These are phyloP conservation scores for Pistacia vera DNA, from an alignment of 345 rosid species.

Conservation along the genomic window DNA sequence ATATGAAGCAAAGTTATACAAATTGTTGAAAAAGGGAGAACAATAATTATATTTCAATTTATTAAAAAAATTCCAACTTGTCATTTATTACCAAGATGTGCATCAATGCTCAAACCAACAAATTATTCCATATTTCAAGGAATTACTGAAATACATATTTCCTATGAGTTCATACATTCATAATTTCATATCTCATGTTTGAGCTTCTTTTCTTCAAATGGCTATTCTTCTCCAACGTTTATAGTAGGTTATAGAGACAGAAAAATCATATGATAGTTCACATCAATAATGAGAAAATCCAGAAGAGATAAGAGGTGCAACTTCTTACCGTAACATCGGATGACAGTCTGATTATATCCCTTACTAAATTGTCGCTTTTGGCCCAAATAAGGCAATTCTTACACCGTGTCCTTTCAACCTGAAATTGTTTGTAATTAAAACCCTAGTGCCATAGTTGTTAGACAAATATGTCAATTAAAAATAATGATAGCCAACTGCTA, in stretches of 20 bases:
- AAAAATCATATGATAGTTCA: neutral
- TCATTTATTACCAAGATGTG: too few relatives aligned
- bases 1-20: too few relatives aligned
- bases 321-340: slow-evolving; percentile 54
- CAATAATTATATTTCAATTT: too few relatives aligned
- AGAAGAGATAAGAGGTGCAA: slow-evolving; percentile 5
- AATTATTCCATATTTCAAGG: too few relatives aligned
- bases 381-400: slow-evolving; percentile 87
- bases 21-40: too few relatives aligned
- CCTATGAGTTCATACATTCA: neutral
- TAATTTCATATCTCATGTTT: neutral
- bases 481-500: neutral
- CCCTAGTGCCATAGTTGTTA: neutral
- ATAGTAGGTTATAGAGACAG: neutral
- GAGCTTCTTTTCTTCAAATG: neutral
- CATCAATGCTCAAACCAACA: too few relatives aligned
- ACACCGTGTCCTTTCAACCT: slow-evolving; percentile 64
- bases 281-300: neutral
- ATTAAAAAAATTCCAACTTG: too few relatives aligned
- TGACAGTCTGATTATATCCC: slow-evolving; percentile 67
- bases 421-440: slow-evolving; percentile 27
- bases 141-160: too few relatives aligned
- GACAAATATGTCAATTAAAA: neutral
- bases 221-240: neutral
- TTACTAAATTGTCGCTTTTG: slow-evolving; percentile 78